Evolutionary conservation across 2,329 filamentous ascomycete species (phyloP), one percentile per base, ranked within the genome.

Genomic region (Sporothrix variecibatus): DNA sequence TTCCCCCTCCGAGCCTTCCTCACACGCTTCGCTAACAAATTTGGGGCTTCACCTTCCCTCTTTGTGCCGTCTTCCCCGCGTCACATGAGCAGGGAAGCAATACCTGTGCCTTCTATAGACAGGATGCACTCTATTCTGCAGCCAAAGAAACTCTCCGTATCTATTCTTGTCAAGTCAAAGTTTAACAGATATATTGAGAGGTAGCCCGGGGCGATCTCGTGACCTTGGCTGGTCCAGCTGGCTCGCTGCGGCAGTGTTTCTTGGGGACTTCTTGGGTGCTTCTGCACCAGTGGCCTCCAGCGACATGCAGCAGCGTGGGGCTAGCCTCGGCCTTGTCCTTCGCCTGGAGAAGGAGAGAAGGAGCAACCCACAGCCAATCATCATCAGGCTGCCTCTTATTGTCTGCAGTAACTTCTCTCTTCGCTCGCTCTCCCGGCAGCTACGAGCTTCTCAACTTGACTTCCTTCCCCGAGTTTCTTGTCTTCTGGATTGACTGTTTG

Each of bases 321-420:
- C 58, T 64, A 23, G 60, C 60, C 9, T 65, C 34, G 60, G 60
- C 60, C 34, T 64, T 64, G 58, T n/a, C 49, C 51, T 53, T 20
- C 15, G 46, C 20, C 31, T 62, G 31, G 17, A 5, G 15, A 6
- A 38, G 31, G 31, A 38, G 17, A 5, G 15, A 6, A 38, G 31
- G 31, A 38, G 17, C 15, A 8, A 17, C 5, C 17, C 58, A 1
- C 60, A 51, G 65, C 65, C 65, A 69, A 69, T 69, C 65, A 51
- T 26, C 1, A 17, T 26, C 26, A 8, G 65, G 65, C 65, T 69
- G 65, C 65, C 65, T 69, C 65, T 9, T 9, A n/a, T 23, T n/a
- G 23, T 1, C 5, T 40, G 60, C 60, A 64, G 60, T 23, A 40
- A 34, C 20, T 56, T 20, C 51, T 53, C 20, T 17, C 51, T 53